Evolutionary conservation across 2,329 filamentous ascomycete genomes (phyloP), one percentile per base, ranked within the genome.

Genomic region (Lecanoromycetidae sp.): DNA sequence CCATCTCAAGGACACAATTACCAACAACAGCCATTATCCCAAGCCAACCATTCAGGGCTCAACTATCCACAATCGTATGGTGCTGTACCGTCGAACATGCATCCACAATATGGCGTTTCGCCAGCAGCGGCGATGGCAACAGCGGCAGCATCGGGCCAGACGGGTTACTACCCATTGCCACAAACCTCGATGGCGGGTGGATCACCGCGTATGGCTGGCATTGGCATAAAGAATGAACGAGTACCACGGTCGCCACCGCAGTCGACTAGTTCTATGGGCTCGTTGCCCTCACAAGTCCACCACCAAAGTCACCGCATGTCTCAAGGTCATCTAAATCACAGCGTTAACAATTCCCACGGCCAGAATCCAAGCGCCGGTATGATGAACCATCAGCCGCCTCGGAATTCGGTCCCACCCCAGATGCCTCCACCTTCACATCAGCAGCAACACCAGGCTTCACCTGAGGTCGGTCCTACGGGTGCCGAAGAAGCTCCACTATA

Each of bases 401-500:
- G 76, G 52, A 68, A 71, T 35, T 70, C 74, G 13, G 62, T 73
- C 52, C 61, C 72, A 51, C 63, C 71, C 45, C 63, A 70, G 46
- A 71, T 74, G 63, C 65, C 71, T 45, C 66, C 67, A 27, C 64
- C 68, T 12, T 65, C 69, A 15, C 67, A 65, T 27, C 73, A 82
- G 60, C 71, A 75, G 53, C 80, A 82, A 66, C 76, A 77, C 52
- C 79, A 78, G 37, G 76, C 78, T 3, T 90, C 87, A 1, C 85
- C 87, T 6, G 88, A 95, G 61, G 78, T 91, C 57, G 76, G 83
- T 1, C 71, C 82, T 6, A 73, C 71, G 3, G 75, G 76, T 12
- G 79, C 80, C 3, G 91, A 96, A 63, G 91, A 98, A 61, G 90
- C 90, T 0, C 91, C 91, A 0, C 71, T 98, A 1, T 98, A 98